These are phyloP conservation scores for Saccharomyces hybrid DNA, from an alignment of 1,139 yeast genomes.

Conservation along the genomic window DNA sequence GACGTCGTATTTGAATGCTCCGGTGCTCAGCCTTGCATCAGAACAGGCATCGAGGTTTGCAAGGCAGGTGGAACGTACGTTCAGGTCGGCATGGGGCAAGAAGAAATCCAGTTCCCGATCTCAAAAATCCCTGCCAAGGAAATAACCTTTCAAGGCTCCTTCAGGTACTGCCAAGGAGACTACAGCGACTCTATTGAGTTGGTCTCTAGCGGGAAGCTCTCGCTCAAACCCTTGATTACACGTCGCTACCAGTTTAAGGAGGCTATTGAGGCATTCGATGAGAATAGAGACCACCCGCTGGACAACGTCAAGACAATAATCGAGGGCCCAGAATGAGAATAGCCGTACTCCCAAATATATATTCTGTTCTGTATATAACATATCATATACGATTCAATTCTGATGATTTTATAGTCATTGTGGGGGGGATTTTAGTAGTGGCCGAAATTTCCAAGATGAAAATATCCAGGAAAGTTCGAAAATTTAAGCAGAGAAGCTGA, in stretches of 20 bases:
- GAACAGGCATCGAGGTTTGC: constrained; percentile 52
- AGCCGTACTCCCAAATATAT: neutral
- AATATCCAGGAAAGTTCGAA: neutral
- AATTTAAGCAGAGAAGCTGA: neutral
- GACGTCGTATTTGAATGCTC: constrained; percentile 62
- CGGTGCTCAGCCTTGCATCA: constrained; percentile 64
- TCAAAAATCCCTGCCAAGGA: constrained; percentile 44
- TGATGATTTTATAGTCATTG: constrained; percentile 9
- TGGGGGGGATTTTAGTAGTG: neutral
- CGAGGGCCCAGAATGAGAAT: constrained; percentile 39
- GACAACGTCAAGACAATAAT: constrained; percentile 58
- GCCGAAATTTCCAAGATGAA: neutral
- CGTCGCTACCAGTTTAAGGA: constrained; percentile 68
- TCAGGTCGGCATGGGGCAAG: constrained; percentile 72
- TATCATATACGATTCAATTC: neutral
- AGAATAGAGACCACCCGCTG: constrained; percentile 43
- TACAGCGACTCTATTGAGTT: constrained; percentile 67
- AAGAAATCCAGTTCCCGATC: constrained; percentile 63
- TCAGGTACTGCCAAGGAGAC: constrained; percentile 76
- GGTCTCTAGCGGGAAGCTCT: constrained; percentile 52
- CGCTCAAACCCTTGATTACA: constrained; percentile 63
- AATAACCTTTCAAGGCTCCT: constrained; percentile 21
- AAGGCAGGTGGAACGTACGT: constrained; percentile 59
- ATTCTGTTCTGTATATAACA: neutral
- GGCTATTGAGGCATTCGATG: constrained; percentile 74